Evolutionary conservation across 495 filamentous ascomycete species (phyloP).

Genomic region (Apodospora peruviana): DNA sequence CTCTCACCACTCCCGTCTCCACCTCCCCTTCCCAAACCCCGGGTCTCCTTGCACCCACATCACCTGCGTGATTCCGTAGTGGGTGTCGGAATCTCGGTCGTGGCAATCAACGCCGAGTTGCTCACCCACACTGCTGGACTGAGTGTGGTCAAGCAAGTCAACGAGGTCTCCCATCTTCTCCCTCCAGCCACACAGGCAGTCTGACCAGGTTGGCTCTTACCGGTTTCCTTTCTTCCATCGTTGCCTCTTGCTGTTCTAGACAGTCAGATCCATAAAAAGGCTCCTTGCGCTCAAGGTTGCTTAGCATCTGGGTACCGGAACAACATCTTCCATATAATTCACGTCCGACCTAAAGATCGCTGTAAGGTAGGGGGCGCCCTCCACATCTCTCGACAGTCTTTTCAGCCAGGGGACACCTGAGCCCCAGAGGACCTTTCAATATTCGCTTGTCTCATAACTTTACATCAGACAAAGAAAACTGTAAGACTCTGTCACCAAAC

Average conservation of each 20-base stretch:
- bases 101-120: no score
- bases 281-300: constrained; percentile 27
- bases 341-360: constrained; percentile 6
- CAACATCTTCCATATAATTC: background rate
- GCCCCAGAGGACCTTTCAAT: constrained; percentile 4
- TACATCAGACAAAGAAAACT: constrained; percentile 22
- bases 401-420: constrained; percentile 1
- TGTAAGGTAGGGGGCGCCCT: constrained; percentile 25
- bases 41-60: no score
- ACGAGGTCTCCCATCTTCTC: no score
- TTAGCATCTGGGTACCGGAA: constrained; percentile 4
- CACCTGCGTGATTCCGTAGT: no score
- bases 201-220: no score
- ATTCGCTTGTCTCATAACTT: constrained; percentile 14
- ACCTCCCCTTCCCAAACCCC: no score
- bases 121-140: no score
- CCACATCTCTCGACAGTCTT: constrained; percentile 9
- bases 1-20: no score
- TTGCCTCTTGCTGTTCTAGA: constrained; percentile 1
- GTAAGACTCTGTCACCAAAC: constrained; percentile 3
- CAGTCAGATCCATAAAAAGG: constrained; percentile 1
- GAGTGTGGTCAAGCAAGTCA: no score
- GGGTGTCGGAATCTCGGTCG: no score
- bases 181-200: no score
- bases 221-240: no score